Evolutionary conservation across 2,329 filamentous ascomycete species (phyloP), one percentile per base, ranked within the genome.

Genomic region (Xylariomycetidae sp.): DNA sequence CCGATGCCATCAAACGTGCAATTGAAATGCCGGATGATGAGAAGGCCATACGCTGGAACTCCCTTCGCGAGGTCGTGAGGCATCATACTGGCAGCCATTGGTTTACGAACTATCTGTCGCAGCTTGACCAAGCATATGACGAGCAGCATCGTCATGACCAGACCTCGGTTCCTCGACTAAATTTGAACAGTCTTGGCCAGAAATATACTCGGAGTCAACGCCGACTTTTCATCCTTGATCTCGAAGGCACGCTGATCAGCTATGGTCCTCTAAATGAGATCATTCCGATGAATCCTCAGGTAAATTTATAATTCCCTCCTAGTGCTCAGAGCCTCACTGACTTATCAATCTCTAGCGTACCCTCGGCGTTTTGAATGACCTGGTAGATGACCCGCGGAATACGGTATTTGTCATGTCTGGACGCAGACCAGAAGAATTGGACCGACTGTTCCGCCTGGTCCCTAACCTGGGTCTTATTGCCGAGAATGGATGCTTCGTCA

Each of bases 391-490:
- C 50, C 77, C 82, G 15, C 78, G 75, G 41, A 97, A 97, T 53
- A 80, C 80, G 2, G 84, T 97, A 16, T 97, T 95, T 50, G 81
- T 97, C 45, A 97, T 95, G 88, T 95, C 88, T 34, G 83, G 86
- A 7, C 81, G 88, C 20, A 85, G 82, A 46, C 86, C 88, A 0
- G 86, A 94, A 49, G 88, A 96, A 51, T 79, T 96, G 20, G 88
- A 95, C 47, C 78, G 82, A 4, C 70, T 94, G 2, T 96, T 97
- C 70, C 81, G 82, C 33, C 77, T 84, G 16, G 83, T 96, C 2
- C 84, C 86, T 5, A 83, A 84, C 40, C 67, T 96, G 3, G 92
- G 92, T 3, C 70, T 97, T 4, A 94, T 97, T 44, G 90, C 90
- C 0, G 90, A 97, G 63, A 96, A 95, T 45, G 90, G 90, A 2